A percentile compares a stretch with the other conserved stretches of the same genome.
phyloP scores from a whole-genome alignment of 2,329 filamentous ascomycete species.

The Ambrosiella beaveri region DNA sequence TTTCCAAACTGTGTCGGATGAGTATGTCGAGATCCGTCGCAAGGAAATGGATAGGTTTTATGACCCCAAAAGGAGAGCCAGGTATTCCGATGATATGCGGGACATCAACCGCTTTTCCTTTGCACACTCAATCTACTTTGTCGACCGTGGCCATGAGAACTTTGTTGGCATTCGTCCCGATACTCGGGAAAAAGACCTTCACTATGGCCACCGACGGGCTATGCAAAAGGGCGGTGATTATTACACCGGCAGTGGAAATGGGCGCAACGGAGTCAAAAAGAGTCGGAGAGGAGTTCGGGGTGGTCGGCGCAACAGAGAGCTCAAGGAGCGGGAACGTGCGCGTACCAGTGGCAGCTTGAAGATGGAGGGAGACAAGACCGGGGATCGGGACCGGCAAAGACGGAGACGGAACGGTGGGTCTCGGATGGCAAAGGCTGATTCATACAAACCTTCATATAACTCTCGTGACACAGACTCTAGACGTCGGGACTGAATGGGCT shows the following conservation, averaged over 20 bases:
- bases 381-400: neutral
- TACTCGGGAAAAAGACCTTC: constrained; percentile 19
- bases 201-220: constrained; percentile 18
- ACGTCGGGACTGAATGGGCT: neutral
- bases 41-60: constrained; percentile 35
- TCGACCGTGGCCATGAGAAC: constrained; percentile 56
- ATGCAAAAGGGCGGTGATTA: neutral
- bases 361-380: neutral
- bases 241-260: neutral
- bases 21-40: constrained; percentile 47
- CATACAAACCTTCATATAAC: constrained; percentile 10
- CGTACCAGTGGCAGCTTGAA: neutral
- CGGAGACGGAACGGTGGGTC: constrained; percentile 1
- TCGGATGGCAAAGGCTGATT: constrained; percentile 6
- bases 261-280: neutral
- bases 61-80: constrained; percentile 23
- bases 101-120: constrained; percentile 54
- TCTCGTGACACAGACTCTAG: neutral
- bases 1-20: constrained; percentile 42
- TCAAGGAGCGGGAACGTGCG: neutral
- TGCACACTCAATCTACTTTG: constrained; percentile 46
- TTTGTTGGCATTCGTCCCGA: constrained; percentile 47
- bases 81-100: neutral
- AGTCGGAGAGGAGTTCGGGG: constrained; percentile 2
- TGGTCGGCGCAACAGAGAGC: neutral